Evolutionary conservation across 805 yeast genomes (phyloP).

Genomic region (Pichia sporocuriosa): DNA sequence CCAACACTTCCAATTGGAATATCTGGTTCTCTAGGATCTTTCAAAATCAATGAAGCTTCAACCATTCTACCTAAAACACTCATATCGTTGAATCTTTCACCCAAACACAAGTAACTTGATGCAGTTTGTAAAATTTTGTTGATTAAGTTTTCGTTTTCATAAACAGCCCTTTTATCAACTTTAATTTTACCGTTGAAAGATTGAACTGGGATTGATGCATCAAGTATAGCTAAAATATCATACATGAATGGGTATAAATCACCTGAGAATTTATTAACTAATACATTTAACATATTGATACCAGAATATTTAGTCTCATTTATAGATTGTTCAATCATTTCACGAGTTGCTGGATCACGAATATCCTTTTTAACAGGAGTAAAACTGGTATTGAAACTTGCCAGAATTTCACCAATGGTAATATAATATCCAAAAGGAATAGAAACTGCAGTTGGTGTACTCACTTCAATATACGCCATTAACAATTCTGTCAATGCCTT

Average conservation of each 20-base stretch:
- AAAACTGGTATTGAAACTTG: conserved; percentile 49
- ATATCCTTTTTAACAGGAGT: conserved; percentile 53
- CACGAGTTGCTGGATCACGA: conserved; percentile 44
- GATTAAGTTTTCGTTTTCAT: conserved; percentile 27
- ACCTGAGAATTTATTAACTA: conserved; percentile 34
- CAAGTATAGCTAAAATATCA: conserved; percentile 47
- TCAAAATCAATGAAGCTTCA: conserved; percentile 46
- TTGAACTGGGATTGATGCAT: conserved; percentile 51
- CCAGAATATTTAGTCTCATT: conserved; percentile 40
- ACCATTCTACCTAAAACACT: conserved; percentile 49
- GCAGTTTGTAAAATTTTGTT: conserved; percentile 27
- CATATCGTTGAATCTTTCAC: conserved; percentile 36
- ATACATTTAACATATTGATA: conserved; percentile 33
- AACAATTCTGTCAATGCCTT: conserved; percentile 40
- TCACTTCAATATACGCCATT: conserved; percentile 38
- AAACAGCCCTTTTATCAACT: conserved; percentile 30
- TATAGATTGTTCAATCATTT: conserved; percentile 38
- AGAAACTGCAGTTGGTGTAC: conserved; percentile 44
- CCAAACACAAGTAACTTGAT: conserved; percentile 20
- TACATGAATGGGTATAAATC: conserved; percentile 39
- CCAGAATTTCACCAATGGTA: conserved; percentile 44
- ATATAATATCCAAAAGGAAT: conserved; percentile 59
- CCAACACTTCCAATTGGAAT: conserved; percentile 1
- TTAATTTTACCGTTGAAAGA: conserved; percentile 33
- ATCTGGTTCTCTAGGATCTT: conserved; percentile 32